These are phyloP conservation scores for Daedaleopsis sinensis DNA, from an alignment of 768 basidiomycete genomes.

Conservation along the genomic window DNA sequence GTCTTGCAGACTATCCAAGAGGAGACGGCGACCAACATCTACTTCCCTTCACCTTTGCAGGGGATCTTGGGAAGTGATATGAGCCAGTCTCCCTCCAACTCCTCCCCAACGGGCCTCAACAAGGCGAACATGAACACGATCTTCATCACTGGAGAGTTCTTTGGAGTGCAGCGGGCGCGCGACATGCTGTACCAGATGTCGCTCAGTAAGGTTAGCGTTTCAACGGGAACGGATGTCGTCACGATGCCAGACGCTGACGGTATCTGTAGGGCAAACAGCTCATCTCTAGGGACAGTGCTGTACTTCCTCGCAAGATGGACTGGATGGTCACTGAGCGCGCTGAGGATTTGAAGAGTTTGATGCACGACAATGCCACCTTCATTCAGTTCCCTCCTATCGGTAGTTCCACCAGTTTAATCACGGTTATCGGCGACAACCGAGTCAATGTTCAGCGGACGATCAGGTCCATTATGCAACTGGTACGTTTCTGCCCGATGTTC, in stretches of 20 bases:
- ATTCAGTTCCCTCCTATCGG: conserved; percentile 93
- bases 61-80: conserved; percentile 78
- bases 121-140: conserved; percentile 74
- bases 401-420: conserved; percentile 89
- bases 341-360: conserved; percentile 89
- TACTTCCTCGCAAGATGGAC: conserved; percentile 94
- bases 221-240: neutral
- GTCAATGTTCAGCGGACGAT: conserved; percentile 95
- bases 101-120: conserved; percentile 40
- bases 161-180: conserved; percentile 90
- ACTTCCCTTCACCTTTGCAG: conserved; percentile 88
- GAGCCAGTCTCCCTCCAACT: conserved; percentile 37
- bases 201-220: conserved; percentile 69
- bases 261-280: conserved; percentile 79
- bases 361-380: conserved; percentile 96
- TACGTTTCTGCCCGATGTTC: conserved; percentile 40
- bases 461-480: conserved; percentile 91
- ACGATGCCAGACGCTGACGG: neutral
- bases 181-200: conserved; percentile 95
- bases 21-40: conserved; percentile 97
- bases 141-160: conserved; percentile 98
- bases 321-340: conserved; percentile 98
- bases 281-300: conserved; percentile 90
- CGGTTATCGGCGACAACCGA: conserved; percentile 90
- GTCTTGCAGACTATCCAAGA: conserved; percentile 92